A percentile compares a stretch with the other conserved stretches of the same genome.
These are phyloP conservation scores for Corniculantispora saksenae DNA, from an alignment of 2,329 filamentous ascomycete genomes.

Conservation along the genomic window DNA sequence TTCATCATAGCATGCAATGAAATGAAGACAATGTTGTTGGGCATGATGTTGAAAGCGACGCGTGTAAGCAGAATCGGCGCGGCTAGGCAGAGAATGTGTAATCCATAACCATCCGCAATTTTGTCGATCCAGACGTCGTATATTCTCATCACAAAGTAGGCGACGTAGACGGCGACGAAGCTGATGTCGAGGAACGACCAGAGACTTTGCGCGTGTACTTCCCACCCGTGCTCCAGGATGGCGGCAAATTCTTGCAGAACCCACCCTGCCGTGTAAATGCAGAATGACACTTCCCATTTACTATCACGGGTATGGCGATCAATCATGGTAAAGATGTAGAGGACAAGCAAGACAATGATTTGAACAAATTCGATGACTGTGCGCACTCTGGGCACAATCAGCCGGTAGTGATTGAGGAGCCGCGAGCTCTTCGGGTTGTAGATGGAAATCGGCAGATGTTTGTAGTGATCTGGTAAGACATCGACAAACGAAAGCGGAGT, in stretches of 20 bases:
- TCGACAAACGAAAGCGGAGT: slow-evolving; percentile 71
- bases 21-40: slow-evolving; percentile 75
- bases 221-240: slow-evolving; percentile 65
- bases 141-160: slow-evolving; percentile 62
- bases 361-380: slow-evolving; percentile 67
- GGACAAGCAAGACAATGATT: slow-evolving; percentile 61
- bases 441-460: slow-evolving; percentile 67
- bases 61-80: slow-evolving; percentile 70
- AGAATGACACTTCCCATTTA: slow-evolving; percentile 59
- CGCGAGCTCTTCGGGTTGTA: slow-evolving; percentile 68
- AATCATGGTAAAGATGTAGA: slow-evolving; percentile 67
- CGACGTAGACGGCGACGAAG: slow-evolving; percentile 62
- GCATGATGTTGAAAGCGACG: slow-evolving; percentile 71
- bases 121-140: slow-evolving; percentile 52
- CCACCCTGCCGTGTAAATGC: slow-evolving; percentile 67
- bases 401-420: slow-evolving; percentile 69
- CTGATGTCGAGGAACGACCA: slow-evolving; percentile 76
- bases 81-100: slow-evolving; percentile 66
- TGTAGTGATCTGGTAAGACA: slow-evolving; percentile 73
- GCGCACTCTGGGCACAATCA: slow-evolving; percentile 68
- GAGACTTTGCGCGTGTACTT: slow-evolving; percentile 71
- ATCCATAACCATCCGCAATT: slow-evolving; percentile 54
- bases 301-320: slow-evolving; percentile 52
- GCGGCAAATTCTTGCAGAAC: slow-evolving; percentile 65
- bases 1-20: slow-evolving; percentile 73